Base-by-base conservation (phyloP, 2,329 filamentous ascomycete genomes). In the Penicillium sclerotigenum region DNA sequence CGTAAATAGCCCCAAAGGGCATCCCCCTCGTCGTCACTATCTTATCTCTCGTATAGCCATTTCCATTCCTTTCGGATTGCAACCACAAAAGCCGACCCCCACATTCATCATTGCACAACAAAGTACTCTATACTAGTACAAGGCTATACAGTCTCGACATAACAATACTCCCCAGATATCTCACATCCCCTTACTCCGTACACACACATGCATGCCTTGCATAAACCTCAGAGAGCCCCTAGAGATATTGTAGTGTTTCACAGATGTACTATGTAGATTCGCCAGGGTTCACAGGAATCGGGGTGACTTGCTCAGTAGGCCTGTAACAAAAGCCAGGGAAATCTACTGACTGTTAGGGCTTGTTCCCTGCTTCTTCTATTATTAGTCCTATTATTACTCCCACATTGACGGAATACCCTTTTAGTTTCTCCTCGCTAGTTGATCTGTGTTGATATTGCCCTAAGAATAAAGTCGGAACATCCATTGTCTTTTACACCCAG, bases 121-220 rank as follows among this genome's bases (percentile, higher is more conserved):
- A 24, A 31, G 20, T n/a, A 41, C n/a, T 11, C n/a, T n/a, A n/a
- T n/a, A n/a, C n/a, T 13, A 48, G n/a, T 48, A 11, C 11, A 28
- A 48, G 18, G 33, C 46, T 4, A 33, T 4, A 33, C 20, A 10
- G 45, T 22, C 36, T 41, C 36, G 14, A 41, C 18, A 37, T 20
- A 26, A 22, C n/a, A 31, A 51, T 34, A 16, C 41, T 5, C 20
- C 24, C 41, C 13, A 31, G 18, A 37, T 37, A 20, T 51, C 20
- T 18, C 28, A 36, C 18, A n/a, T 47, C 50, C 33, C 50, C 33
- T 47, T 52, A 26, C 34, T 37, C 34, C 34, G 34, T 20, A 18
- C 50, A 52, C 33, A 31, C 13, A 33, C 37, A 51, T 48, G 47
- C 34, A 48, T 51, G 11, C 48, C 48, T 51, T 43, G 37, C 37